Evolutionary conservation across 208 protist species (phyloP).

Genomic region (Acanthamoeba lenticulata): DNA sequence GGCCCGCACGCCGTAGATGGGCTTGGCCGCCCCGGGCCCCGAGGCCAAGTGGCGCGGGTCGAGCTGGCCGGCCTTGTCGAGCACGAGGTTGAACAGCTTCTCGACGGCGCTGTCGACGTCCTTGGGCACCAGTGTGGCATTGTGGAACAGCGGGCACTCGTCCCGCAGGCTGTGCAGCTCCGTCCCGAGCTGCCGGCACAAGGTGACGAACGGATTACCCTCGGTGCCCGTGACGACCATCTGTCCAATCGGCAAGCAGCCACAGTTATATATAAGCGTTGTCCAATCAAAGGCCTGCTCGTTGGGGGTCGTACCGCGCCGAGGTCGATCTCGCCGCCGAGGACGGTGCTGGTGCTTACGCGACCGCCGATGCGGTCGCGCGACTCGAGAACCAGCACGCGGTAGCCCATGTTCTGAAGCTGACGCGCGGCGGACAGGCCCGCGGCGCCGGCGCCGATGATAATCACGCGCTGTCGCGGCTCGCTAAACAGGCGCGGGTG

Average conservation of each 20-base stretch:
- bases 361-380: slow-evolving; percentile 53
- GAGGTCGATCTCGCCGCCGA: slow-evolving; percentile 40
- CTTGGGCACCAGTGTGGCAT: neutral
- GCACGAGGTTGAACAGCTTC: slow-evolving; percentile 49
- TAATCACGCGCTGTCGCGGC: slow-evolving; percentile 24
- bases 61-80: neutral
- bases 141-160: slow-evolving; percentile 2
- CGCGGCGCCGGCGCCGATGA: slow-evolving; percentile 69
- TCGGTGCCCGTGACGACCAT: slow-evolving; percentile 58
- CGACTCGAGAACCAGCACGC: slow-evolving; percentile 63
- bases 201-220: slow-evolving; percentile 18
- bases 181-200: neutral
- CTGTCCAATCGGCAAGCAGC: neutral
- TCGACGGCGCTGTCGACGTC: slow-evolving; percentile 8
- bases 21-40: neutral
- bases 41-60: neutral
- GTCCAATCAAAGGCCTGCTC: neutral
- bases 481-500: neutral
- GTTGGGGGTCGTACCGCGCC: slow-evolving; percentile 60
- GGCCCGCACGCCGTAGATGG: neutral
- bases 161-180: slow-evolving; percentile 7
- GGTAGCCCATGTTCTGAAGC: slow-evolving; percentile 28
- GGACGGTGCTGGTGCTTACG: neutral
- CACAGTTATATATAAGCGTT: neutral
- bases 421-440: slow-evolving; percentile 66